These are phyloP conservation scores for Calonectria pseudoturangicola DNA, from an alignment of 2,329 filamentous ascomycete species.

Conservation along the genomic window DNA sequence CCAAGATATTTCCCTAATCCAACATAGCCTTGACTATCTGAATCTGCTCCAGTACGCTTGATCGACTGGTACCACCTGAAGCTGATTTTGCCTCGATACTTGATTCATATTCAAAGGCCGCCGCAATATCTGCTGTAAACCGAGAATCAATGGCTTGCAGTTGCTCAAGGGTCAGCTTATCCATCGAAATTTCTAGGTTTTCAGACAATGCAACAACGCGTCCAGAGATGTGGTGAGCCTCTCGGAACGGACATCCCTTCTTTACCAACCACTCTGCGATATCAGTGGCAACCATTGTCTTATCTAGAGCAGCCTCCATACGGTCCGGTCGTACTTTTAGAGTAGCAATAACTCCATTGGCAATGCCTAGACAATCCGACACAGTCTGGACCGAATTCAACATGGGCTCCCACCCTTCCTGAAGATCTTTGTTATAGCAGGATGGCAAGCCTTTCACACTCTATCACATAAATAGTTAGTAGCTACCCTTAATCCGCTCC, in stretches of 20 bases:
- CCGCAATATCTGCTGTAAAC: conserved; percentile 76
- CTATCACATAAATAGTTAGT: conserved; percentile 56
- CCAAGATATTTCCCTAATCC: conserved; percentile 1
- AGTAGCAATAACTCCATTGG: conserved; percentile 82
- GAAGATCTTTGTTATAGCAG: conserved; percentile 87
- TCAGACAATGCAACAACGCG: conserved; percentile 83
- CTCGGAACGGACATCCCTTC: conserved; percentile 83
- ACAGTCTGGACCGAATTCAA: conserved; percentile 85
- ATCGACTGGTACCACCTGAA: conserved; percentile 8
- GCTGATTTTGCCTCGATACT: conserved; percentile 7
- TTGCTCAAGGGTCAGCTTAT: conserved; percentile 79
- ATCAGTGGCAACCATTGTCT: conserved; percentile 84
- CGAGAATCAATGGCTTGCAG: conserved; percentile 79
- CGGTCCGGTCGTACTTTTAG: conserved; percentile 79
- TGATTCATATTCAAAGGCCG: conserved; percentile 17
- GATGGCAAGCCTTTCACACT: conserved; percentile 78
- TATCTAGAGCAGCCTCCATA: conserved; percentile 82
- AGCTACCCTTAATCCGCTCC: conserved; percentile 52
- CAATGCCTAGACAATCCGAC: conserved; percentile 83
- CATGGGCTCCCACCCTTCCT: conserved; percentile 85
- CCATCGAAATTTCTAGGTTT: conserved; percentile 78
- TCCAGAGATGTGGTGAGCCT: conserved; percentile 86
- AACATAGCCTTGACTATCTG: background rate
- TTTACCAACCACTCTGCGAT: conserved; percentile 77
- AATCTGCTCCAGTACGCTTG: conserved; percentile 9